Evolutionary conservation across 495 filamentous ascomycete genomes (phyloP).

Genomic region (Delitschia confertaspora): DNA sequence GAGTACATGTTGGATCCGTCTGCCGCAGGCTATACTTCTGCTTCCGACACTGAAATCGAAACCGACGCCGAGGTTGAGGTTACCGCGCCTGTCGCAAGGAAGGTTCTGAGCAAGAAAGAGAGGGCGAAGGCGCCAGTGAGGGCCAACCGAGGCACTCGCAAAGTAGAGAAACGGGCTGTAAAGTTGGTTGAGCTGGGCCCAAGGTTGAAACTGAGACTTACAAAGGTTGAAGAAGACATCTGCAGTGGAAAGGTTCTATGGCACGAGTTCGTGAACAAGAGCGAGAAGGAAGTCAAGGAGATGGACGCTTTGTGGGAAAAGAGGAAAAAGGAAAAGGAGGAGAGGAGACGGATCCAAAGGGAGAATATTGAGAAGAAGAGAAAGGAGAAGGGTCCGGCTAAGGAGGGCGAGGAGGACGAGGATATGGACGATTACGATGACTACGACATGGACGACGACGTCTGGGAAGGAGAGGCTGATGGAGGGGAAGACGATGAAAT

Average conservation of each 20-base stretch:
- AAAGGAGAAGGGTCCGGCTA: slow-evolving; percentile 44
- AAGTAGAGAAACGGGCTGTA: slow-evolving; percentile 73
- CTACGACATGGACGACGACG: slow-evolving; percentile 54
- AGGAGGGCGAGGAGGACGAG: slow-evolving; percentile 42
- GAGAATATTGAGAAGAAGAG: slow-evolving; percentile 83
- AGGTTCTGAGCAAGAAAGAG: slow-evolving; percentile 56
- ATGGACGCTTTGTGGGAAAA: slow-evolving; percentile 74
- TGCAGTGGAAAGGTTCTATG: slow-evolving; percentile 91
- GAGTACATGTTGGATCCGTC: slow-evolving; percentile 86
- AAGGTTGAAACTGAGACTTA: slow-evolving; percentile 77
- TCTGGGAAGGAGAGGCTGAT: slow-evolving; percentile 21
- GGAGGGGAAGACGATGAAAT: slow-evolving; percentile 33
- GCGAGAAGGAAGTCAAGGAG: slow-evolving; percentile 61
- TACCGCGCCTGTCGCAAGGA: slow-evolving; percentile 60
- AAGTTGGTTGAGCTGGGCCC: slow-evolving; percentile 89
- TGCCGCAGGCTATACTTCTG: slow-evolving; percentile 79
- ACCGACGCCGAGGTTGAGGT: slow-evolving; percentile 96
- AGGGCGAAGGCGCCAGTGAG: slow-evolving; percentile 29
- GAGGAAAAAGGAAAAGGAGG: slow-evolving; percentile 70
- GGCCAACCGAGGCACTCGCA: slow-evolving; percentile 28
- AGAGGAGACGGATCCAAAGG: slow-evolving; percentile 67
- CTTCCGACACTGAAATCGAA: slow-evolving; percentile 82
- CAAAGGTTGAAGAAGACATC: slow-evolving; percentile 92
- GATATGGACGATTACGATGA: slow-evolving; percentile 52
- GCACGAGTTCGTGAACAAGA: slow-evolving; percentile 89